Evolutionary conservation across 2,329 filamentous ascomycete species (phyloP).

Genomic region (Xylariaceae sp.): DNA sequence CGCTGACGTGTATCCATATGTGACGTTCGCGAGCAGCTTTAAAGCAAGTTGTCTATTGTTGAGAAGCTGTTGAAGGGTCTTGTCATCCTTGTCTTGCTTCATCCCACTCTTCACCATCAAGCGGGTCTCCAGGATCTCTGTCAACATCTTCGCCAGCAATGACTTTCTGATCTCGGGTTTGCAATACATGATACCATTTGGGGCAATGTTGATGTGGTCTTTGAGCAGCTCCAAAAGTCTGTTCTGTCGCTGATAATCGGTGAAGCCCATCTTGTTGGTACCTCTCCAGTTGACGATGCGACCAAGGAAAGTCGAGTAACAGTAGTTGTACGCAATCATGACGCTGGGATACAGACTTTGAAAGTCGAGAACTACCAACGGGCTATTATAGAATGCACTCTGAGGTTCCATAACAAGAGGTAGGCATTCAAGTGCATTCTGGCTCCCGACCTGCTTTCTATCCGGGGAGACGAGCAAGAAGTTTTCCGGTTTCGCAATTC

Average conservation of each 20-base stretch:
- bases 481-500: slow-evolving; percentile 96
- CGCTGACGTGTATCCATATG: slow-evolving; percentile 95
- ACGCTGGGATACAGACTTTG: slow-evolving; percentile 95
- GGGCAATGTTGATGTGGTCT: slow-evolving; percentile 87
- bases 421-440: slow-evolving; percentile 92
- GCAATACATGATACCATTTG: slow-evolving; percentile 95
- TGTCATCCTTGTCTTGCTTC: slow-evolving; percentile 91
- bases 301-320: slow-evolving; percentile 94
- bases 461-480: slow-evolving; percentile 89
- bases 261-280: slow-evolving; percentile 91
- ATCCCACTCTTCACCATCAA: slow-evolving; percentile 98
- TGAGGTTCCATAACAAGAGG: slow-evolving; percentile 97
- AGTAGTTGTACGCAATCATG: slow-evolving; percentile 99
- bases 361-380: slow-evolving; percentile 89
- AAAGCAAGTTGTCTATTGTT: slow-evolving; percentile 94
- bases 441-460: slow-evolving; percentile 86
- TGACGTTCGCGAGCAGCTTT: slow-evolving; percentile 97
- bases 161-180: slow-evolving; percentile 86
- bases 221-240: slow-evolving; percentile 76
- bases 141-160: slow-evolving; percentile 92
- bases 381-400: slow-evolving; percentile 90
- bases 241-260: slow-evolving; percentile 77
- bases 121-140: slow-evolving; percentile 91
- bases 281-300: slow-evolving; percentile 87
- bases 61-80: slow-evolving; percentile 78